Conservation (phyloP, 768 basidiomycete genomes). For the Collybiopsis confluens region DNA sequence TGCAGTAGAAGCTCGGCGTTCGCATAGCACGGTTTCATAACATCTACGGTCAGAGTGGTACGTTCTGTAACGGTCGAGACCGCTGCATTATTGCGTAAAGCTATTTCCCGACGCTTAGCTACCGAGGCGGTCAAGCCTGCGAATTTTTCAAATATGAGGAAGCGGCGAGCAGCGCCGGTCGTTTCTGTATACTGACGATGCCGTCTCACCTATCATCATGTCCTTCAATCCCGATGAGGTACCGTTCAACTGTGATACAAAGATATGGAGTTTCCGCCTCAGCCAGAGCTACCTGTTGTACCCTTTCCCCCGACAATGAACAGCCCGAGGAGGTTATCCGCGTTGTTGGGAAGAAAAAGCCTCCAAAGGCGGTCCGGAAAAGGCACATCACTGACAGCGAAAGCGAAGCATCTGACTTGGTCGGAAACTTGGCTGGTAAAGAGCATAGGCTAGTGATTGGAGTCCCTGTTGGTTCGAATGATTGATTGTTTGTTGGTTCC, state of each 20-base stretch:
- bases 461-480: too few relatives aligned
- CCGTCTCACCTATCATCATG: conserved; percentile 43
- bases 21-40: conserved; percentile 57
- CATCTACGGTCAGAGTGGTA: conserved; percentile 50
- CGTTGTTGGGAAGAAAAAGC: too few relatives aligned
- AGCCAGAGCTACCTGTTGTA: conserved; percentile 37
- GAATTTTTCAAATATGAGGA: conserved; percentile 49
- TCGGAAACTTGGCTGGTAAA: too few relatives aligned
- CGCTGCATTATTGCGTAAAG: conserved; percentile 54
- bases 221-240: conserved; percentile 25
- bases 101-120: conserved; percentile 28
- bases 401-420: too few relatives aligned
- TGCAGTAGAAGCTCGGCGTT: conserved; percentile 28
- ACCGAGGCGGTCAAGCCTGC: neutral
- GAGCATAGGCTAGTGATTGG: too few relatives aligned
- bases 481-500: too few relatives aligned
- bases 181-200: conserved; percentile 53
- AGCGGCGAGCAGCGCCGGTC: conserved; percentile 49
- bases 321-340: too few relatives aligned
- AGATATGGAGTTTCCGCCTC: too few relatives aligned
- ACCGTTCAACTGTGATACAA: conserved; percentile 19
- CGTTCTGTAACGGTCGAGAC: conserved; percentile 54
- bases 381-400: too few relatives aligned
- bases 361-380: too few relatives aligned
- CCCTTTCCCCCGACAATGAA: conserved; percentile 51